Evolutionary conservation across 495 filamentous ascomycete genomes (phyloP).

Genomic region (Penicillium antarcticum): DNA sequence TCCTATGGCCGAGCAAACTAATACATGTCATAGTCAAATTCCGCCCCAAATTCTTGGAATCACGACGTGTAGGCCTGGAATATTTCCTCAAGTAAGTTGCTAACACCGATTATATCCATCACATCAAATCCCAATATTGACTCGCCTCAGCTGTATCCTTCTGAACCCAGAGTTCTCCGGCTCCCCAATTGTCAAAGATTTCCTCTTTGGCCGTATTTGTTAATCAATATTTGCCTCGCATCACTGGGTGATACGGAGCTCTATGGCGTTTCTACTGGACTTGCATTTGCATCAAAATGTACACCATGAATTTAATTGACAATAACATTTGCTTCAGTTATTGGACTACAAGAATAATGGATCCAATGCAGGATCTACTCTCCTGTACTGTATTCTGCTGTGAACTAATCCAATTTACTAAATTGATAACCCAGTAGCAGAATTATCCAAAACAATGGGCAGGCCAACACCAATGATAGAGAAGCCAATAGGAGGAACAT

Average conservation of each 20-base stretch:
- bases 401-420: not conserved
- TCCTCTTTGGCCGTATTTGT: slow-evolving; percentile 52
- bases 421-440: not conserved
- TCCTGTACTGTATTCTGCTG: not conserved
- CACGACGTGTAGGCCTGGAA: slow-evolving; percentile 58
- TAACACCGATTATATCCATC: not conserved
- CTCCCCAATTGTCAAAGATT: slow-evolving; percentile 67
- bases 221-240: slow-evolving; percentile 5
- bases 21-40: slow-evolving; percentile 55
- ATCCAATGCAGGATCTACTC: no score
- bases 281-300: not conserved
- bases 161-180: slow-evolving; percentile 69
- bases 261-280: not conserved
- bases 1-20: no score
- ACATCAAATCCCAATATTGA: slow-evolving; percentile 2
- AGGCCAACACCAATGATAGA: not conserved
- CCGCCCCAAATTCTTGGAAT: slow-evolving; percentile 65
- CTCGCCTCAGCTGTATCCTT: slow-evolving; percentile 52
- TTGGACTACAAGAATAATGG: no score
- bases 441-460: not conserved
- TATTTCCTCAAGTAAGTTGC: slow-evolving; percentile 68
- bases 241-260: not conserved
- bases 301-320: not conserved
- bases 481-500: not conserved
- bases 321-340: no score